These are phyloP conservation scores for Wickerhamomyces sp. DNA, from an alignment of 1,139 yeast species.

Conservation along the genomic window DNA sequence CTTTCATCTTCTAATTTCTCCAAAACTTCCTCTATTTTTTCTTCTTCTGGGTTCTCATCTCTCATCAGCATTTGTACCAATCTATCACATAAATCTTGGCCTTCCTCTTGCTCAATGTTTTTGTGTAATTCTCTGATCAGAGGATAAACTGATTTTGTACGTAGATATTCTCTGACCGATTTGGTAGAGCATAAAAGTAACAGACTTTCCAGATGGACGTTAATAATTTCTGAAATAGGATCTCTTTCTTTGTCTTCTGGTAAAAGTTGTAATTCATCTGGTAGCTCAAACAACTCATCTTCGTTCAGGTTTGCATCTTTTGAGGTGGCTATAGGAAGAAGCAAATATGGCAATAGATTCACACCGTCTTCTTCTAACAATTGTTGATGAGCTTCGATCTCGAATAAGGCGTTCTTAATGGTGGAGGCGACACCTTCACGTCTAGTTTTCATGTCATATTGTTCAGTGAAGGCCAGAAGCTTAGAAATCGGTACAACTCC, in stretches of 20 bases:
- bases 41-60: slow-evolving; percentile 63
- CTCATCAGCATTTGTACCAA: slow-evolving; percentile 85
- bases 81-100: slow-evolving; percentile 66
- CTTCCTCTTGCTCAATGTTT: slow-evolving; percentile 55
- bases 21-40: slow-evolving; percentile 48
- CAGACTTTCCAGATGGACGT: slow-evolving; percentile 71
- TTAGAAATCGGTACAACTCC: slow-evolving; percentile 76
- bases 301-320: slow-evolving; percentile 63
- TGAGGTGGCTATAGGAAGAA: slow-evolving; percentile 80
- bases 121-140: slow-evolving; percentile 81
- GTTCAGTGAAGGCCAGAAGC: slow-evolving; percentile 77
- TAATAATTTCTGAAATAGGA: slow-evolving; percentile 56
- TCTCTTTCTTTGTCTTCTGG: slow-evolving; percentile 78
- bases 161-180: slow-evolving; percentile 64
- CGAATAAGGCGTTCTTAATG: slow-evolving; percentile 84
- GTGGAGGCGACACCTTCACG: slow-evolving; percentile 93
- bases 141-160: slow-evolving; percentile 78
- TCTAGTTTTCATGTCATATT: slow-evolving; percentile 69
- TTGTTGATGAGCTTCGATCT: slow-evolving; percentile 58
- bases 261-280: slow-evolving; percentile 80
- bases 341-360: slow-evolving; percentile 73
- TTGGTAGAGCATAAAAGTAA: slow-evolving; percentile 73
- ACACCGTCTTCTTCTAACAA: slow-evolving; percentile 56
- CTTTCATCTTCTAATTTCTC: slow-evolving; percentile 29
- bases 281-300: slow-evolving; percentile 83